Percentiles rank a stretch among this genome's conserved stretches.
Evolutionary conservation across 2,329 filamentous ascomycete genomes (phyloP).

Genomic region (Fusarium anguioides): DNA sequence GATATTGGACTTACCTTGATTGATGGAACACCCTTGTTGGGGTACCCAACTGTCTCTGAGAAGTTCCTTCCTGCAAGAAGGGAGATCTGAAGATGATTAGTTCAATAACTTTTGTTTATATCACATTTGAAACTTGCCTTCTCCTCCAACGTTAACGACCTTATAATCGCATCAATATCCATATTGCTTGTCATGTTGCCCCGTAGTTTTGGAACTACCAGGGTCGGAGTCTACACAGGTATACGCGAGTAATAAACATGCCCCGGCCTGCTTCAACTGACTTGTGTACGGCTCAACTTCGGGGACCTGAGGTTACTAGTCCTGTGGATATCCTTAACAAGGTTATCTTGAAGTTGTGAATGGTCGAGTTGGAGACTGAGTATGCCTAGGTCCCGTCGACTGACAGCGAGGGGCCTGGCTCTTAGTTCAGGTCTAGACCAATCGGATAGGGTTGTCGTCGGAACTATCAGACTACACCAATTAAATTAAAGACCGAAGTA

Average conservation of each 20-base stretch:
- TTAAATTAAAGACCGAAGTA: neutral
- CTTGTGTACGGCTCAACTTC: neutral
- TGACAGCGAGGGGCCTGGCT: too few relatives aligned
- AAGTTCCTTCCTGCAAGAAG: constrained; percentile 41
- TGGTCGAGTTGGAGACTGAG: too few relatives aligned
- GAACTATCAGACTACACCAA: rapidly evolving
- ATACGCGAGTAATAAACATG: neutral
- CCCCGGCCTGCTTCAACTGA: neutral
- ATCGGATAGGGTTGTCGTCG: neutral
- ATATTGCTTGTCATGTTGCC: constrained; percentile 11
- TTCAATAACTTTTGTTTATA: rapidly evolving
- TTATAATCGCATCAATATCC: constrained; percentile 23
- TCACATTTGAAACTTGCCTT: neutral
- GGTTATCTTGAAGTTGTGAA: neutral
- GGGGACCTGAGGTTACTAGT: too few relatives aligned
- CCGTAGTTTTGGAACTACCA: neutral
- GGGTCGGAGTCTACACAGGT: neutral
- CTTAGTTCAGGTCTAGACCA: neutral
- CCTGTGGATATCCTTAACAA: neutral
- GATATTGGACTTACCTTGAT: constrained; percentile 20
- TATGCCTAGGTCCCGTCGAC: too few relatives aligned
- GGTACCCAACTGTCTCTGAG: constrained; percentile 36
- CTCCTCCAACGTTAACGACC: constrained; percentile 33
- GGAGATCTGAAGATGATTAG: constrained; percentile 25
- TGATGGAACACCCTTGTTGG: constrained; percentile 33